Conservation (phyloP, 768 basidiomycete genomes). For the Pulveroboletus sp. region DNA sequence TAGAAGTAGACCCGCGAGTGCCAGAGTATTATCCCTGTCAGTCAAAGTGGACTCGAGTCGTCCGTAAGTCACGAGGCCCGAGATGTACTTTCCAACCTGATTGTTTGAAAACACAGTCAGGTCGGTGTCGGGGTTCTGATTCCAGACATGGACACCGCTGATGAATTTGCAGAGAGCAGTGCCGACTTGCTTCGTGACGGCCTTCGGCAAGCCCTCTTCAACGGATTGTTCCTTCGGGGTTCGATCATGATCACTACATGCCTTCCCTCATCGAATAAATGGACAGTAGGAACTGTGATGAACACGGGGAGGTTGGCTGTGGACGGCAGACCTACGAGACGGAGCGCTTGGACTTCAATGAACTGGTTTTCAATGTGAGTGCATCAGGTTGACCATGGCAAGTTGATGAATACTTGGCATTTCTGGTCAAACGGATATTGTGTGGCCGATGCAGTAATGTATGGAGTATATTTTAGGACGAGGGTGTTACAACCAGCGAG, state of each 20-base stretch:
- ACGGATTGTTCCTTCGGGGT: slow-evolving; percentile 41
- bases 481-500: too few species aligned
- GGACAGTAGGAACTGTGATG: slow-evolving; percentile 46
- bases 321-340: slow-evolving; percentile 36
- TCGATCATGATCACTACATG: slow-evolving; percentile 52
- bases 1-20: slow-evolving; percentile 40
- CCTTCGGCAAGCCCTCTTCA: slow-evolving; percentile 28
- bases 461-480: too few species aligned
- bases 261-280: slow-evolving; percentile 44
- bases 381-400: neutral
- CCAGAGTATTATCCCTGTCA: slow-evolving; percentile 25
- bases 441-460: slow-evolving; percentile 24
- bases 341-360: slow-evolving; percentile 46
- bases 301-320: slow-evolving; percentile 16
- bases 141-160: slow-evolving; percentile 47
- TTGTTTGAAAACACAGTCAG: too few species aligned
- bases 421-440: slow-evolving; percentile 36
- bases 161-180: slow-evolving; percentile 52
- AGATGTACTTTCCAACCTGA: slow-evolving; percentile 37
- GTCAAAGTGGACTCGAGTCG: slow-evolving; percentile 37
- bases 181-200: slow-evolving; percentile 43
- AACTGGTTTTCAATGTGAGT: slow-evolving; percentile 33
- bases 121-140: slow-evolving; percentile 26
- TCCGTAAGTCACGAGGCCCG: slow-evolving; percentile 42
- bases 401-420: slow-evolving; percentile 45